Conservation (phyloP, 2,329 filamentous ascomycete genomes). For the Fonsecaea monophora region DNA sequence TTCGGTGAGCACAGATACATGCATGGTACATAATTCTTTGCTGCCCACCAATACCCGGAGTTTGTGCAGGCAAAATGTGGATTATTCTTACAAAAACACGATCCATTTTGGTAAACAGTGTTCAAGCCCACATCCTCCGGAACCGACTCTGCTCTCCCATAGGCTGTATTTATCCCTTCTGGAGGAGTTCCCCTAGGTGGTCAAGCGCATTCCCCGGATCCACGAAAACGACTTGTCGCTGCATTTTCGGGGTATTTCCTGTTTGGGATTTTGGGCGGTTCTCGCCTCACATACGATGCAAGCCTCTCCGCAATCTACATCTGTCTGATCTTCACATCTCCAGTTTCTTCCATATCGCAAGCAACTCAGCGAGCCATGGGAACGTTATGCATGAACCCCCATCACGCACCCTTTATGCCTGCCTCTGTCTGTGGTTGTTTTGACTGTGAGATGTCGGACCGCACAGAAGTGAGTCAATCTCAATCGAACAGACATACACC, state of each 20-base stretch:
- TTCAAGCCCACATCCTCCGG: neutral
- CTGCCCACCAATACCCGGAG: slow-evolving; percentile 6
- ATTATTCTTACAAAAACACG: neutral
- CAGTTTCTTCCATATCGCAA: slow-evolving; percentile 3
- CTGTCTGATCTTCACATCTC: neutral
- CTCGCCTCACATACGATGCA: neutral
- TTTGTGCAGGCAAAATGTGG: neutral
- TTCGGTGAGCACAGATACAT: neutral
- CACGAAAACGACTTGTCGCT: neutral
- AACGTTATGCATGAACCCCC: slow-evolving; percentile 17
- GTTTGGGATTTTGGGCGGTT: too few relatives aligned
- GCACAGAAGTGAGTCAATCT: neutral
- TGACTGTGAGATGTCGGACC: neutral
- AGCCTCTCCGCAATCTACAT: neutral
- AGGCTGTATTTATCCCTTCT: neutral
- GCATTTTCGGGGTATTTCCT: slow-evolving; percentile 16
- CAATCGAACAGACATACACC: neutral
- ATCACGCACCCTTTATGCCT: slow-evolving; percentile 10
- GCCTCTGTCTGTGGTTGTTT: slow-evolving; percentile 6
- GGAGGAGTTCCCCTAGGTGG: neutral
- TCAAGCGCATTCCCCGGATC: neutral
- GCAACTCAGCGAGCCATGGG: slow-evolving; percentile 1
- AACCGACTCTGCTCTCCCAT: neutral
- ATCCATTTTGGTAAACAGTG: neutral
- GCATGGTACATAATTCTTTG: neutral